Conservation (phyloP, 257 asterid species). For the Lycium barbarum region DNA sequence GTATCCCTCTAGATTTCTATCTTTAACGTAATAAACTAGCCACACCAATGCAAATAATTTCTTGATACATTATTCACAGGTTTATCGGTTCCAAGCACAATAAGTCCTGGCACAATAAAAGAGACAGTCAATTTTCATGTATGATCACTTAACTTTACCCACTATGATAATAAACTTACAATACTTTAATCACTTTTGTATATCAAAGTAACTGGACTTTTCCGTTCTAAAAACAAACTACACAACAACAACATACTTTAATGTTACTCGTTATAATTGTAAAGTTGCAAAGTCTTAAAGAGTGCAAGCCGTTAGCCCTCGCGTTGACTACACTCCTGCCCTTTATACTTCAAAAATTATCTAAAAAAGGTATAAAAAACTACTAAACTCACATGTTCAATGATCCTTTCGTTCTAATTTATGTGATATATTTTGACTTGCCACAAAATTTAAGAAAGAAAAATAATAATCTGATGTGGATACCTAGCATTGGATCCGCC, state of each 20-base stretch:
- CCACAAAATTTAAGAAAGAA: not conserved
- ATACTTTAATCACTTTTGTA: not conserved
- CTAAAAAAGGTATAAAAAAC: not conserved
- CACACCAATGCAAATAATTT: slow-evolving; percentile 31
- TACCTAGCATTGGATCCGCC: too few species aligned
- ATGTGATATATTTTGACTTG: not conserved
- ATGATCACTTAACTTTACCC: not conserved
- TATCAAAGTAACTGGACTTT: not conserved
- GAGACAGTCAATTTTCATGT: not conserved
- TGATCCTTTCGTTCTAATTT: not conserved
- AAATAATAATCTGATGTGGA: not conserved
- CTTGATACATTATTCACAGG: slow-evolving; percentile 30
- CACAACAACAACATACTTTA: not conserved
- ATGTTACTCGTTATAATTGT: not conserved
- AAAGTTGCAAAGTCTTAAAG: not conserved
- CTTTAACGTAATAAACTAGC: not conserved
- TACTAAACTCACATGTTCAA: not conserved
- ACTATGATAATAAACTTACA: not conserved
- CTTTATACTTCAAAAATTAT: not conserved
- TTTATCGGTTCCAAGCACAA: slow-evolving; percentile 66
- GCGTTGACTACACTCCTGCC: not conserved
- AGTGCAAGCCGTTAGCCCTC: not conserved
- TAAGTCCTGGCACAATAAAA: slow-evolving; percentile 56
- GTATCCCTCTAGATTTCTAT: not conserved
- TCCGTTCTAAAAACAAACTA: not conserved